Conservation (phyloP, 192 early-diverging fungal species). For the Umbelopsis isabellina region DNA sequence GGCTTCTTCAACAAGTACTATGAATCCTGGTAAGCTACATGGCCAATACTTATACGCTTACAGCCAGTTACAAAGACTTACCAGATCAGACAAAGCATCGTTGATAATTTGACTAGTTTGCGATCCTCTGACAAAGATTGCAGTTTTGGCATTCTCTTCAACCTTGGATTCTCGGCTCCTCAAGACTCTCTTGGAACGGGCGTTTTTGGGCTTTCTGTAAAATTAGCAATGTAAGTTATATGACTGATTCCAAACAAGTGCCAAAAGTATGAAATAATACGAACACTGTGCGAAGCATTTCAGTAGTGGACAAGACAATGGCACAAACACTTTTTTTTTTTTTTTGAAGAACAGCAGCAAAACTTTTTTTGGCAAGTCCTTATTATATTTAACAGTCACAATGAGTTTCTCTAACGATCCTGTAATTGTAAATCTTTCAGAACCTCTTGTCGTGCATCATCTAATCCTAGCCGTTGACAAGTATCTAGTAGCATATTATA, state of each 20-base stretch:
- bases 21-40: neutral
- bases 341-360: neutral
- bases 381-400: neutral
- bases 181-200: slow-evolving; percentile 83
- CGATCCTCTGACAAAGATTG: slow-evolving; percentile 87
- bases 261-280: neutral
- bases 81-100: slow-evolving; percentile 88
- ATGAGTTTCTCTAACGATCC: neutral
- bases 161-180: slow-evolving; percentile 89
- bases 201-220: slow-evolving; percentile 83
- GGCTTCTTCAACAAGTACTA: slow-evolving; percentile 90
- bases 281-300: slow-evolving; percentile 44
- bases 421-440: neutral
- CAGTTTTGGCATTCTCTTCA: slow-evolving; percentile 88
- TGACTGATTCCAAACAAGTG: neutral
- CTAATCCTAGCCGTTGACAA: slow-evolving; percentile 27
- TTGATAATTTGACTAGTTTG: slow-evolving; percentile 84
- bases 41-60: neutral
- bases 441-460: slow-evolving; percentile 12
- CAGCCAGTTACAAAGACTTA: slow-evolving; percentile 39
- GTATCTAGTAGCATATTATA: slow-evolving; percentile 33
- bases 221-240: neutral
- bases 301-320: neutral
- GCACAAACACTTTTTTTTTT: slow-evolving; percentile 20
- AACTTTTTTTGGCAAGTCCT: neutral